Evolutionary conservation across 768 basidiomycete genomes (phyloP), one percentile per base, ranked within the genome.

Genomic region (Mycena venus): DNA sequence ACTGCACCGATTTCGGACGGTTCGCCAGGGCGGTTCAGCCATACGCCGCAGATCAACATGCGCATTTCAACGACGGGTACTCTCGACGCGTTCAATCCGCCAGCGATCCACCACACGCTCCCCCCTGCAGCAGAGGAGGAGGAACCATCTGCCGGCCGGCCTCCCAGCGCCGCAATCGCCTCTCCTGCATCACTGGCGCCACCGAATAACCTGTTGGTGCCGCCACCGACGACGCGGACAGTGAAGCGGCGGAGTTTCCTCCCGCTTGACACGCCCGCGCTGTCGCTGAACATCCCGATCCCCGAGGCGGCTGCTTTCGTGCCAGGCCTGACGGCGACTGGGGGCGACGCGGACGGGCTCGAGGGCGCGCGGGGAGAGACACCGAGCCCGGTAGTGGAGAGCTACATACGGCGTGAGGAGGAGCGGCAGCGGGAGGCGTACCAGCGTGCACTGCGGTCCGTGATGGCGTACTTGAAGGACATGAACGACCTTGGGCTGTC

Each of bases 391-490:
- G 79, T 84, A 10, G 77, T 83, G 29, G 86, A 86, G 69, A 83
- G 83, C 70, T 83, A 85, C 65, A 81, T 88, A 66, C 90, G 90
- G 42, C 89, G 89, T 67, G 94, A 95, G 83, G 93, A 93, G 82
- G 94, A 94, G 73, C 88, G 91, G 36, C 89, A 88, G 21, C 88
- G 91, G 34, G 94, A 95, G 79, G 88, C 91, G 34, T 93, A 94
- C 80, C 92, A 91, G 78, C 89, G 94, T 53, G 96, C 96, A 36
- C 87, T 99, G 64, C 91, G 95, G 68, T 94, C 95, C 12, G 91
- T 99, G 21, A 97, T 99, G 94, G 96, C 96, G 9, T 99, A 99
- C 83, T 89, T 99, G 23, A 92, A 92, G 78, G 98, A 99, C 79
- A 94, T 99, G 91, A 94, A 97, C 80, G 98, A 99, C 80, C 87